Evolutionary conservation across 768 basidiomycete species (phyloP), one percentile per base, ranked within the genome.

Genomic region (Suillus decipiens): DNA sequence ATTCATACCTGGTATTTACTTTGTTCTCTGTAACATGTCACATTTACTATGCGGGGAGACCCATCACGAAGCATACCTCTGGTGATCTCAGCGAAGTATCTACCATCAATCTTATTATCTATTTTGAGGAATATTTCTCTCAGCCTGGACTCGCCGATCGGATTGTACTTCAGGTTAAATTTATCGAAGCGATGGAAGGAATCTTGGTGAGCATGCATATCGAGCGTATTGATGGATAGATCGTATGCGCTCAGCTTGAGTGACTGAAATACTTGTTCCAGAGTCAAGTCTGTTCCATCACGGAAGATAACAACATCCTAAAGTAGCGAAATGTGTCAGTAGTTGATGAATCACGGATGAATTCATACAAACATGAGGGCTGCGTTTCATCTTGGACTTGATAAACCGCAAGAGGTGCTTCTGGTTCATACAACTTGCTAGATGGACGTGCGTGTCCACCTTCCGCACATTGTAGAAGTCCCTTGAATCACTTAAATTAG

Each of bases 391-490:
- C 74, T 96, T 96, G n/a, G 89, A 88, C 76, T 99, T 99, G 80
- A 99, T 98, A 78, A 99, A 99, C 10, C 97, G 93, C 14, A 99
- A 80, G 22, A 99, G 79, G 78, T 99, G 97, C 75, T 99, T 99
- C 76, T 99, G 97, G 74, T 99, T 99, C 96, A 99, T 98, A 77
- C 93, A 93, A 64, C 96, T 97, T 4, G 96, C 96, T 73, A 99
- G 94, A 71, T 99, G 97, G 34, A 99, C 93, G 76, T 99, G 97
- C 9, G 97, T 99, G 72, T 99, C 97, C 64, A 99, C 97, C 74
- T 99, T 99, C 31, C 97, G 89, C 58, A 95, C 82, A 73, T 99
- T 99, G 78, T 99, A 99, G 69, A 99, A 98, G 77, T 99, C 97
- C 64, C 96, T 96, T 72, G n/a, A 63, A 12, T 28, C 12, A 37